A percentile compares a stretch with the other conserved stretches of the same genome.
Conservation (phyloP, 2,329 filamentous ascomycete genomes). For the Seiridium unicorne region DNA sequence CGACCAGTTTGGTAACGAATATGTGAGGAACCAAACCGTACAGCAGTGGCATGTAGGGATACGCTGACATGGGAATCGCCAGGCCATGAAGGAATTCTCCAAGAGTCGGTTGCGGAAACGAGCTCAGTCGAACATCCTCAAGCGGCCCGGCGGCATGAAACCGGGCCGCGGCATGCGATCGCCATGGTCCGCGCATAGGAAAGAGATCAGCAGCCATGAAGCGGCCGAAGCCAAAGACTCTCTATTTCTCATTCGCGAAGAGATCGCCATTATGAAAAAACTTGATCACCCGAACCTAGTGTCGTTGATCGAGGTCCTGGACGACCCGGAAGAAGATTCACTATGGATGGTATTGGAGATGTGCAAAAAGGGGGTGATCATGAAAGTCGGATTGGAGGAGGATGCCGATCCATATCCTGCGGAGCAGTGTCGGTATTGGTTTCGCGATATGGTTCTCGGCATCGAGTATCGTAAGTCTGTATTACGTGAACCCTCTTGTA, state of each 20-base stretch:
- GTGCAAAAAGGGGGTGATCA: constrained; percentile 97
- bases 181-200: constrained; percentile 22
- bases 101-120: constrained; percentile 87
- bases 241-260: constrained; percentile 85
- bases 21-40: constrained; percentile 53
- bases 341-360: constrained; percentile 99
- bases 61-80: constrained; percentile 8
- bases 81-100: constrained; percentile 98
- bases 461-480: constrained; percentile 79
- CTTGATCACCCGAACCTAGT: constrained; percentile 94
- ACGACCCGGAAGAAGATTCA: constrained; percentile 93
- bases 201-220: constrained; percentile 37
- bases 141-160: constrained; percentile 41
- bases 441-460: constrained; percentile 88
- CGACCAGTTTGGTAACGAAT: constrained; percentile 91
- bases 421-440: constrained; percentile 85
- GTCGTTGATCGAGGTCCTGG: constrained; percentile 86
- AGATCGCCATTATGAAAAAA: constrained; percentile 99
- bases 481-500: neutral
- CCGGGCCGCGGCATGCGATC: constrained; percentile 32
- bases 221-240: constrained; percentile 66
- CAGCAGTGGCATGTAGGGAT: neutral
- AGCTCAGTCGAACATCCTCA: constrained; percentile 82
- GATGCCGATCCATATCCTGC: constrained; percentile 77
- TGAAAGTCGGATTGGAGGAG: constrained; percentile 91